Evolutionary conservation across 768 basidiomycete species (phyloP).

Genomic region (Mycena olivaceomarginata): DNA sequence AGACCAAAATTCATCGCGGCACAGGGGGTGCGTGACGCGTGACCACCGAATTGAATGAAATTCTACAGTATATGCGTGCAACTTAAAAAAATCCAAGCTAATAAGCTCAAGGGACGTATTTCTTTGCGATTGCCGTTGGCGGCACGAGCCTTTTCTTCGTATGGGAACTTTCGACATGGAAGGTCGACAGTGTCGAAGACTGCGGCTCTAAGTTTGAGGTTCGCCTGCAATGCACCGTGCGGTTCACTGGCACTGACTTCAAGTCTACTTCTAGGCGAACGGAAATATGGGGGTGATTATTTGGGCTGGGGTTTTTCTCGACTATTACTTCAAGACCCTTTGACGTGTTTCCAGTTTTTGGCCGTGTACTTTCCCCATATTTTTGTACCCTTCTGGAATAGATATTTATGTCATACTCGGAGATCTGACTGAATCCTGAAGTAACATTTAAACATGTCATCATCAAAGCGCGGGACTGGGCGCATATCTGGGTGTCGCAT

Average conservation of each 20-base stretch:
- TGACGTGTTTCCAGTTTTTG: too few species aligned
- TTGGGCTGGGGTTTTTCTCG: slow-evolving; percentile 7
- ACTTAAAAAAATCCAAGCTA: background rate
- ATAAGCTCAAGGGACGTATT: background rate
- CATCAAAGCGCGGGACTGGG: too few species aligned
- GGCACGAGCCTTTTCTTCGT: background rate
- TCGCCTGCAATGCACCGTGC: background rate
- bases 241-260: background rate
- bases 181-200: slow-evolving; percentile 1
- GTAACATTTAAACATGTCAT: too few species aligned
- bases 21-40: too few species aligned
- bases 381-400: too few species aligned
- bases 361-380: too few species aligned
- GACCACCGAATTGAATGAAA: too few species aligned
- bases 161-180: slow-evolving; percentile 15
- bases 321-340: slow-evolving; percentile 4
- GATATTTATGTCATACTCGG: too few species aligned
- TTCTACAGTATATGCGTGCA: too few species aligned
- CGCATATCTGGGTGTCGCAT: too few species aligned
- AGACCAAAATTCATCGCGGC: too few species aligned
- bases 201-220: slow-evolving; percentile 18
- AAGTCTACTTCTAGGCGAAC: background rate
- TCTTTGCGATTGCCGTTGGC: slow-evolving; percentile 12
- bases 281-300: slow-evolving; percentile 19
- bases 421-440: too few species aligned